Base-by-base conservation (phyloP, 331 rosid genomes). In the Malus hybrid region DNA sequence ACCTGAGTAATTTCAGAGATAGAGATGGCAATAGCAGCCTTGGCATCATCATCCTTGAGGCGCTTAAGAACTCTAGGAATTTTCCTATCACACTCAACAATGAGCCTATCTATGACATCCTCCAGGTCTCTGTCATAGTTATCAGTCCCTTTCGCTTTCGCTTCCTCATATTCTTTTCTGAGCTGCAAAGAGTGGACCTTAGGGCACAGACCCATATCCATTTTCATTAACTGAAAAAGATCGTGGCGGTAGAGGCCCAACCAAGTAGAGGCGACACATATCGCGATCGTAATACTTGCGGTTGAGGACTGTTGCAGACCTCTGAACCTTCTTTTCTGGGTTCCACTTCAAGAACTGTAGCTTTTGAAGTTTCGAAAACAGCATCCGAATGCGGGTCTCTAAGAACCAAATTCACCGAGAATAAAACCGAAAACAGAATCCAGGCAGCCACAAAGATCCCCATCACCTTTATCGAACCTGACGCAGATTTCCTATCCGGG, bases 181-280 rank as follows among this genome's bases (percentile, higher is more conserved):
- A 95, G 93, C 89, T 92, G 99, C 86, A 95, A 80, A 18, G 99
- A 95, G 81, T 95, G 99, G 13, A 92, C 95, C 86, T 95, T 95
- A 7, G 98, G 97, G 83, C 99, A 95, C 0, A 98, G 97, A 3
- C 99, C 98, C 99, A 92, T 95, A 69, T 95, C 98, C 98, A 95
- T 92, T 95, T 95, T 95, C 99, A 22, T 22, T 22, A 22, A 22
- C 24, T 22, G 24, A 22, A 22, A 22, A 22, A 22, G 24, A 22
- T 22, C 24, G 24, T 22, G 24, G 24, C 24, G 24, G 24, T 22
- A 22, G 24, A 22, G 24, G 24, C 24, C 24, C 24, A 22, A 22
- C 24, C 24, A 22, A 22, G 24, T 22, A 22, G 24, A 22, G 24
- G 24, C 24, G 24, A 22, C 24, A 22, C 24, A 22, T 22, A 22